Evolutionary conservation across 805 yeast genomes (phyloP).

Genomic region (Ogataea neopini): DNA sequence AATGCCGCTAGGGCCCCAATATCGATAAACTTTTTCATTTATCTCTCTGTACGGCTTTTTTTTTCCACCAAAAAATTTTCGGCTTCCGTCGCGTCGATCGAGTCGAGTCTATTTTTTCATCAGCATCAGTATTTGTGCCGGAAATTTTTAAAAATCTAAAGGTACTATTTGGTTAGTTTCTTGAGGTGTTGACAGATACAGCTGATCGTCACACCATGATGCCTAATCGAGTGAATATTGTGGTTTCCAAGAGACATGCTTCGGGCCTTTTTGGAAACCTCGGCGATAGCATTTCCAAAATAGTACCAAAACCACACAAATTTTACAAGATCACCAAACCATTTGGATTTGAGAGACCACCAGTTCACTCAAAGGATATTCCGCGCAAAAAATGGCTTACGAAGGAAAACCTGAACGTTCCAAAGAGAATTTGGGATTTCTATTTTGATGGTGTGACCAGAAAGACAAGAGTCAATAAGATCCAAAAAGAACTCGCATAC

Average conservation of each 20-base stretch:
- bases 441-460: conserved; percentile 39
- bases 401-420: conserved; percentile 31
- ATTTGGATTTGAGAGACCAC: conserved; percentile 33
- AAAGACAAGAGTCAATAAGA: conserved; percentile 33
- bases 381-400: conserved; percentile 28
- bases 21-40: neutral
- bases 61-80: too few species aligned
- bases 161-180: too few species aligned
- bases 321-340: conserved; percentile 36
- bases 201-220: too few species aligned
- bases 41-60: too few species aligned
- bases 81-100: too few species aligned
- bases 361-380: conserved; percentile 24
- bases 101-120: too few species aligned
- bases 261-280: conserved; percentile 34
- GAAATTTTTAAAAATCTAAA: too few species aligned
- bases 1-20: too few species aligned
- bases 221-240: conserved; percentile 6
- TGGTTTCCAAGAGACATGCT: conserved; percentile 25
- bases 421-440: conserved; percentile 35
- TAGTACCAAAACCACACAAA: conserved; percentile 36
- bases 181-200: too few species aligned
- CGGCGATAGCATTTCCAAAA: conserved; percentile 32
- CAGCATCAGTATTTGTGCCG: too few species aligned
- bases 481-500: conserved; percentile 63